Evolutionary conservation across 1,139 yeast species (phyloP), one percentile per base, ranked within the genome.

Genomic region (Yamadazyma spencermartinsiae): DNA sequence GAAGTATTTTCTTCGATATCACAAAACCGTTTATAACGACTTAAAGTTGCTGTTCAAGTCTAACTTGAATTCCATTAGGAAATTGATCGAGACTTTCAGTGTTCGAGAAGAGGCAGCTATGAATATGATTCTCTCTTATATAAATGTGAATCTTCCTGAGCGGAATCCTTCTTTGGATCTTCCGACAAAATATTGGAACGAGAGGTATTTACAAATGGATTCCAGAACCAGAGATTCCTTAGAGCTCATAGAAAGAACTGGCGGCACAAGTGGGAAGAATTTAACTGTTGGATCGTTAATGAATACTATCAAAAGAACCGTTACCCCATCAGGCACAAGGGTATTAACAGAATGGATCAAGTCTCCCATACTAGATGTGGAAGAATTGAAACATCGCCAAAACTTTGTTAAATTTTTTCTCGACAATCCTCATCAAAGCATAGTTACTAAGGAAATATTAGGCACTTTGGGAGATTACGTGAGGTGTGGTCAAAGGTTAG

Each of bases 291-390:
- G 96, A 0, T 82, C 96, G 0, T 61, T 92, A 13, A 63, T 86
- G 10, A 76, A 79, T 13, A 74, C 87, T 0, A 74, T 92, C 7
- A 76, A 79, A 42, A 65, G 84, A 39, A 92, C 98, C 0, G 76
- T 76, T 2, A 88, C 98, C 0, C 74, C 82, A 1, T 80, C 95
- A 0, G 98, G 98, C 0, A 67, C 95, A 0, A 67, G 98, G 34
- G 55, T 86, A 16, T 63, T 92, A 14, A 75, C 82, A 3, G 82
- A 82, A 38, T 89, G 98, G 97, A 62, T 92, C 3, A 73, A 86
- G 15, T 81, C 90, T 0, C 99, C 99, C 0, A 72, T 86, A 0
- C 68, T 85, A 4, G 76, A 83, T 49, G 50, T 76, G 0, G 51
- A 55, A 0, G 84, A 77, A 44, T 79, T 92, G 16, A 58, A 60